Percentiles rank a stretch among this genome's conserved stretches.
These are phyloP conservation scores for Vanrija sp. DNA, from an alignment of 1,284 basidiomycete genomes.

Conservation along the genomic window DNA sequence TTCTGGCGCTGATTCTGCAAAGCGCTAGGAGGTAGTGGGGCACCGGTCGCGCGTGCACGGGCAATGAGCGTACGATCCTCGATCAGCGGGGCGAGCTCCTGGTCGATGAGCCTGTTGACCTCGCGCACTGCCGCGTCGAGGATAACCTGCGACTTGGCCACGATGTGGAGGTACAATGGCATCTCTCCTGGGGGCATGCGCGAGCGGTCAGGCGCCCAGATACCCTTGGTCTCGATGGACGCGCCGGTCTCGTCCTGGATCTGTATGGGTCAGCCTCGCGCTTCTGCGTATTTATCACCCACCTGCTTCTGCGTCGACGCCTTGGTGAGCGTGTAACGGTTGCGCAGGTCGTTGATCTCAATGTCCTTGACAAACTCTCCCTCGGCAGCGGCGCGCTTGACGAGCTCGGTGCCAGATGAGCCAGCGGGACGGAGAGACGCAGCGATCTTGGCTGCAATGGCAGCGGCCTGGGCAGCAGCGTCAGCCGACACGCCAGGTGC, in stretches of 20 bases:
- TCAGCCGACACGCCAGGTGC: slow-evolving; percentile 26
- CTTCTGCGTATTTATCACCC: slow-evolving; percentile 30
- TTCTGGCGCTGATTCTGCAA: slow-evolving; percentile 57
- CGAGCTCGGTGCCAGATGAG: slow-evolving; percentile 51
- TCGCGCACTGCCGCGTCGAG: slow-evolving; percentile 76
- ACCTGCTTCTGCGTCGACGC: slow-evolving; percentile 88
- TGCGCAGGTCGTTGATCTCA: slow-evolving; percentile 95
- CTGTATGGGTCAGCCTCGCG: slow-evolving; percentile 49
- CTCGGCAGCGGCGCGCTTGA: slow-evolving; percentile 66
- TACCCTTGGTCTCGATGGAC: slow-evolving; percentile 82
- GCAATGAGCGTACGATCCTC: slow-evolving; percentile 64
- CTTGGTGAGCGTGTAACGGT: slow-evolving; percentile 92
- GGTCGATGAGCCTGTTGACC: slow-evolving; percentile 76
- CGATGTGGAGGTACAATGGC: slow-evolving; percentile 89
- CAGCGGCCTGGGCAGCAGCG: slow-evolving; percentile 50
- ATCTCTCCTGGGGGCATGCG: slow-evolving; percentile 89
- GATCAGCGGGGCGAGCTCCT: slow-evolving; percentile 82
- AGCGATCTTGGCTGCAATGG: slow-evolving; percentile 85
- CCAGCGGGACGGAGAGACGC: slow-evolving; percentile 60
- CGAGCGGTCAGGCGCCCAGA: slow-evolving; percentile 87
- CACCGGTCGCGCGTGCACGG: slow-evolving; percentile 44
- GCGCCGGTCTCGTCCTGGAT: slow-evolving; percentile 87
- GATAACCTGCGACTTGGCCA: slow-evolving; percentile 72
- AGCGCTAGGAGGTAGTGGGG: slow-evolving; percentile 28
- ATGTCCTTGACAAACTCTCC: slow-evolving; percentile 85